Base-by-base conservation (phyloP, 1,284 basidiomycete species). In the Amylostereum areolatum region DNA sequence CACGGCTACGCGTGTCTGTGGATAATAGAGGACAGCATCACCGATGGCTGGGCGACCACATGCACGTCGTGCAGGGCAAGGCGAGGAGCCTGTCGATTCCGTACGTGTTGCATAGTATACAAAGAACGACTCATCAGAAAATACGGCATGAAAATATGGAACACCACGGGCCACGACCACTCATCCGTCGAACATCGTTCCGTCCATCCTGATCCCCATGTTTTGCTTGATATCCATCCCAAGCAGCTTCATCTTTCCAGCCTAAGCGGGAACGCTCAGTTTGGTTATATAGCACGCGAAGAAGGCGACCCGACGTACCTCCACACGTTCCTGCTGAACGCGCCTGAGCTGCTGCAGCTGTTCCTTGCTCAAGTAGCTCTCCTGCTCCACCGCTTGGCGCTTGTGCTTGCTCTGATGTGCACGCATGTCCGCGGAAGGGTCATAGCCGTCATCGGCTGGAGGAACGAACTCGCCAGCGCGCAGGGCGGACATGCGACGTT, bases 181-280 rank as follows among this genome's bases (percentile, higher is more conserved):
- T 62, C 54, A 63, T 18, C 59, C 74, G 28, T 80, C 78, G 57
- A 80, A 75, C 62, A 69, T 57, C 25, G 68, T 71, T 33, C 77
- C 77, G 51, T 91, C 89, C 87, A 89, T 91, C 45, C 88, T 72
- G 27, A 91, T 87, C 41, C 88, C 89, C 75, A 89, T 82, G 57
- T 72, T 88, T 61, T 83, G 78, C 59, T 85, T 87, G 45, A 90
- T 72, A 24, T 90, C 85, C 85, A 92, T 87, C 0, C 89, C 89
- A 27, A 92, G 62, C 29, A 82, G 68, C 62, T 90, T 90, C 86
- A 90, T 89, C 65, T 85, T 86, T 11, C 84, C 82, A 43, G 79
- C 83, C 83, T 88, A 56, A 45, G 49, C 10, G n/a, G n/a, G n/a
- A n/a, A n/a, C n/a, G 52, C 11, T 45, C 44, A 43, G 43, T 24